These are phyloP conservation scores for Hymenoscyphus occultus DNA, from an alignment of 2,329 filamentous ascomycete genomes.

Conservation along the genomic window DNA sequence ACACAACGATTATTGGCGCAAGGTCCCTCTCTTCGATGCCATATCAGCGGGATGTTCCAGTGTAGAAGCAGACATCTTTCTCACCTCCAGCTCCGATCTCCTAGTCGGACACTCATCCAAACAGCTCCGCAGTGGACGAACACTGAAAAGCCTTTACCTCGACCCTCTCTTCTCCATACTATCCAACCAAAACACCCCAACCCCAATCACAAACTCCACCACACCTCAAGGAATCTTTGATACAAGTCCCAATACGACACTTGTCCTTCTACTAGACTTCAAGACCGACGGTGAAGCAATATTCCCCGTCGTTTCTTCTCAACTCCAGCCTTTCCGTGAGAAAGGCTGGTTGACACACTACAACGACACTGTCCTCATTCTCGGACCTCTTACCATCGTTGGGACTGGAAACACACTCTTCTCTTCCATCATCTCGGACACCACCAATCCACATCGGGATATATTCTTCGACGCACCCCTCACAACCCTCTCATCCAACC, in stretches of 20 bases:
- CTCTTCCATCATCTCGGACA: slow-evolving; percentile 39
- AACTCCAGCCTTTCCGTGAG: slow-evolving; percentile 41
- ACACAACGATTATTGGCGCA: slow-evolving; percentile 57
- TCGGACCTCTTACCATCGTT: slow-evolving; percentile 46
- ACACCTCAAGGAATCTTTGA: slow-evolving; percentile 32
- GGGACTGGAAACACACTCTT: slow-evolving; percentile 47
- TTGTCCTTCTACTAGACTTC: slow-evolving; percentile 50
- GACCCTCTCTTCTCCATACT: slow-evolving; percentile 56
- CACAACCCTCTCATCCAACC: slow-evolving; percentile 14
- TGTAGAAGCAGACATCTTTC: slow-evolving; percentile 59
- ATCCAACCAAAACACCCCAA: slow-evolving; percentile 45
- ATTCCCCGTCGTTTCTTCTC: slow-evolving; percentile 39
- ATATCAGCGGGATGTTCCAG: slow-evolving; percentile 54
- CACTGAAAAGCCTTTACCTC: slow-evolving; percentile 55
- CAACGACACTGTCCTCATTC: slow-evolving; percentile 25
- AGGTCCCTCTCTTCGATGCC: slow-evolving; percentile 46
- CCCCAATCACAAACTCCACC: slow-evolving; percentile 36
- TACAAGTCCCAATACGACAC: slow-evolving; percentile 21
- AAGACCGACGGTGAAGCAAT: slow-evolving; percentile 42
- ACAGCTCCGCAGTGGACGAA: slow-evolving; percentile 52
- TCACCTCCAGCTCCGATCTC: slow-evolving; percentile 38
- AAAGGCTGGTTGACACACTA: slow-evolving; percentile 40
- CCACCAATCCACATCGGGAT: slow-evolving; percentile 38
- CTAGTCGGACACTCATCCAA: slow-evolving; percentile 55
- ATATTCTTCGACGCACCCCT: slow-evolving; percentile 48